Percentiles rank a stretch among this genome's conserved stretches.
Evolutionary conservation across 192 early-diverging fungal genomes (phyloP).

Genomic region (Chytriomyces sp.): DNA sequence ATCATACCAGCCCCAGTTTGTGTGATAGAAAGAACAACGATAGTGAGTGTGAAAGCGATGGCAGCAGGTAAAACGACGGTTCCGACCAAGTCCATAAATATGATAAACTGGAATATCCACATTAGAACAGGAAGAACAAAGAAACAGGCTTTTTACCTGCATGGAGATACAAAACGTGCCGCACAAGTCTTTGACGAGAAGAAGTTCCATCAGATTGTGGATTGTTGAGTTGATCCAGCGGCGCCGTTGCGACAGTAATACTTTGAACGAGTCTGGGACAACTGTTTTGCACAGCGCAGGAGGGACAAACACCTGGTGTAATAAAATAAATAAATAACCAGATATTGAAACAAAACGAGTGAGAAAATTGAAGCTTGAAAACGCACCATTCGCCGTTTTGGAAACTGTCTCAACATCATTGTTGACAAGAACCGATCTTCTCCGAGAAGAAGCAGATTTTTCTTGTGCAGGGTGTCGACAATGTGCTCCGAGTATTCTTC

Average conservation of each 20-base stretch:
- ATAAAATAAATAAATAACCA: constrained; percentile 54
- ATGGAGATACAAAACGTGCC: constrained; percentile 97
- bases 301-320: constrained; percentile 70
- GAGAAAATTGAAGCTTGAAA: neutral
- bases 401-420: constrained; percentile 92
- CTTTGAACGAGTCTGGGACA: constrained; percentile 85
- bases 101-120: constrained; percentile 68
- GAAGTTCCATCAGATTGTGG: constrained; percentile 91
- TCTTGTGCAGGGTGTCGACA: constrained; percentile 82
- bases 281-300: constrained; percentile 91
- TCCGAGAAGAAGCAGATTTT: constrained; percentile 89
- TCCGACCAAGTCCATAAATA: constrained; percentile 77
- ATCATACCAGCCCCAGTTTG: constrained; percentile 49
- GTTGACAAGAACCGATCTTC: constrained; percentile 96
- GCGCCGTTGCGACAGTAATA: constrained; percentile 85
- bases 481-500: constrained; percentile 62
- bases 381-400: constrained; percentile 82
- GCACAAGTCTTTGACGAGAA: constrained; percentile 90
- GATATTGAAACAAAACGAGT: no score
- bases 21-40: constrained; percentile 46
- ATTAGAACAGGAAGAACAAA: neutral
- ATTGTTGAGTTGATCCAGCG: constrained; percentile 98
- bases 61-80: constrained; percentile 91
- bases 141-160: constrained; percentile 58
- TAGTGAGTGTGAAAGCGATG: constrained; percentile 72